Percentiles rank a stretch among this genome's conserved stretches.
Conservation (phyloP, 805 yeast genomes). For the Kockiozyma suomiensis region DNA sequence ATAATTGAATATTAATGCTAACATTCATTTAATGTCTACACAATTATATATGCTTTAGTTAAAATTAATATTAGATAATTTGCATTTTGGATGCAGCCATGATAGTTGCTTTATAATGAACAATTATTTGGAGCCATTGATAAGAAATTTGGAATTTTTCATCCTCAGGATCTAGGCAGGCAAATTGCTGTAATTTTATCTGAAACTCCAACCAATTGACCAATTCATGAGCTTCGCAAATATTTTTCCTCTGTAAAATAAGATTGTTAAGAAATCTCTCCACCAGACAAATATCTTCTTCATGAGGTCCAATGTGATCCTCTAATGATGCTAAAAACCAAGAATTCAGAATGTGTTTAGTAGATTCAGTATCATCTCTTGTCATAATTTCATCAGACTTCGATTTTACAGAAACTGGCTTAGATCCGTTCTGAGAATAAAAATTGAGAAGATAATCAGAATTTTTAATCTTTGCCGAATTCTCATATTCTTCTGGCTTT, state of each 20-base stretch:
- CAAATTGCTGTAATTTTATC: background rate
- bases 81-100: too few relatives aligned
- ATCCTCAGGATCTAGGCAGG: background rate
- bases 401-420: background rate
- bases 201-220: constrained; percentile 25
- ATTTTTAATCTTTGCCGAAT: too few relatives aligned
- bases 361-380: constrained; percentile 25
- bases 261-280: constrained; percentile 43
- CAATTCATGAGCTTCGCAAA: constrained; percentile 34
- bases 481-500: too few relatives aligned
- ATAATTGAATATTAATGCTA: too few relatives aligned
- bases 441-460: background rate
- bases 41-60: too few relatives aligned
- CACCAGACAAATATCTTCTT: constrained; percentile 47
- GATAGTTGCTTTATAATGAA: too few relatives aligned
- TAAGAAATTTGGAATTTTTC: background rate
- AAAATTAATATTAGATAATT: too few relatives aligned
- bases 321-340: background rate
- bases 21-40: too few relatives aligned
- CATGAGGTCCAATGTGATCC: constrained; percentile 48
- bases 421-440: background rate
- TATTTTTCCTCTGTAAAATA: constrained; percentile 38
- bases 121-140: background rate
- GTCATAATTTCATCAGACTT: background rate
- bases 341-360: constrained; percentile 8